Evolutionary conservation across 129 eudicot genomes (phyloP), one percentile per base, ranked within the genome.

Genomic region (Escallonia rubra): DNA sequence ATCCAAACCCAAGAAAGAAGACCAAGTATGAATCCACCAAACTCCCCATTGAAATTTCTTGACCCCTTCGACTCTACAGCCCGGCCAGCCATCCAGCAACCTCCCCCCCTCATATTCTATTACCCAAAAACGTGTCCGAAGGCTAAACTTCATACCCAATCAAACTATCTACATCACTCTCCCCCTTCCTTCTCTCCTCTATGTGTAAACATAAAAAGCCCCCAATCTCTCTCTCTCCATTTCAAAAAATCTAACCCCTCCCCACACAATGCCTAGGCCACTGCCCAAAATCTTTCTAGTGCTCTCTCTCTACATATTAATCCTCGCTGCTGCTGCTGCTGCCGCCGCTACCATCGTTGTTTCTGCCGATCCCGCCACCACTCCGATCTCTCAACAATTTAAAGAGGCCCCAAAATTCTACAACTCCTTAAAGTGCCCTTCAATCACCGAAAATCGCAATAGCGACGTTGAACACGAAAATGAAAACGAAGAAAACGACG

Each of bases 331-430:
- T 54, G 45, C n/a, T 8, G 9, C 67, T 34, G 8, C 46, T 38
- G 4, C 41, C 13, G 6, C 48, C 44, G 4, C 48, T 40, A 55
- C 68, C 65, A 10, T 71, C 72, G 9, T 65, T 46, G 59, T 65
- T 38, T 4, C 66, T 38, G 13, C 55, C 8, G 9, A 78, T 16
- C 10, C 75, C 16, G 6, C 66, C 43, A 15, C 55, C 5, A 11
- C 78, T 16, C 10, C 75, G 13, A 69, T 65, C 10, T 68, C 80
- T 14, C 73, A 61, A 65, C 64, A 58, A 42, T 86, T 81, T 71
- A 80, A 77, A 63, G 89, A 86, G 76, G 92, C 96, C 4, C 91
- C 91, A 0, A 71, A 82, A 49, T 88, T 85, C 86, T 81, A 88
- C 85, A 85, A 82, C 67, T 71, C 96, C 48, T 43, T 66, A 1